Base-by-base conservation (phyloP, 768 basidiomycete species). In the Lactarius hatsudake region DNA sequence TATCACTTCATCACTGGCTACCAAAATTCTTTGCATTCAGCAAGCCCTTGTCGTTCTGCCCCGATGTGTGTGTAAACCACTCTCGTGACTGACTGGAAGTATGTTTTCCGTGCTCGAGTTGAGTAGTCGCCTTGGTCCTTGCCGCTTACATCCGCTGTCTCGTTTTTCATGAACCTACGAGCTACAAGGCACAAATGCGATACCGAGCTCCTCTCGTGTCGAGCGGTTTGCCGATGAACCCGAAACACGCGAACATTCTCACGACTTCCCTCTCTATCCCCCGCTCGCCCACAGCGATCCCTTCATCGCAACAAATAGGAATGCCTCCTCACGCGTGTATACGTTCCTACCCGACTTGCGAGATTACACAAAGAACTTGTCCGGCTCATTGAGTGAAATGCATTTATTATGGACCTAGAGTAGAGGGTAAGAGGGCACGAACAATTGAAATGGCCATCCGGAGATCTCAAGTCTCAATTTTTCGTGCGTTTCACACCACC, bases 331-430 rank as follows among this genome's bases (percentile, higher is more conserved):
- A 17, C 86, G 96, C 57, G 83, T 90, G 38, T 15, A 40, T 36
- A 96, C 97, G 76, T 81, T 97, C 34, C 88, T 94, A 62, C 78
- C 86, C 3, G 96, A 99, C 75, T 81, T 99, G 26, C 85, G 94
- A 36, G 88, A 93, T 61, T 97, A 13, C 36, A 10, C 94, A 93
- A 96, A 75, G 96, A 97, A 75, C 84, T 99, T 42, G 94, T 98
- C 38, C 88, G 88, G 73, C 86, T 98, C 73, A 98, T 99, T 75
- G 98, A 99, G 77, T 90, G 94, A 72, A 96, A 98, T 78, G 98
- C 95, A 17, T 98, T 98, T 75, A 96, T 98, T 72, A 95, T 95
- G 3, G 95, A 98, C 72, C 76, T 98, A 70, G 88, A 70, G 94
- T 98, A 70, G 88, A 70, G 94, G 90, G 55, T 13, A 38, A 38